Evolutionary conservation across 2,329 filamentous ascomycete species (phyloP).

Genomic region (Pseudogymnoascus sp.): DNA sequence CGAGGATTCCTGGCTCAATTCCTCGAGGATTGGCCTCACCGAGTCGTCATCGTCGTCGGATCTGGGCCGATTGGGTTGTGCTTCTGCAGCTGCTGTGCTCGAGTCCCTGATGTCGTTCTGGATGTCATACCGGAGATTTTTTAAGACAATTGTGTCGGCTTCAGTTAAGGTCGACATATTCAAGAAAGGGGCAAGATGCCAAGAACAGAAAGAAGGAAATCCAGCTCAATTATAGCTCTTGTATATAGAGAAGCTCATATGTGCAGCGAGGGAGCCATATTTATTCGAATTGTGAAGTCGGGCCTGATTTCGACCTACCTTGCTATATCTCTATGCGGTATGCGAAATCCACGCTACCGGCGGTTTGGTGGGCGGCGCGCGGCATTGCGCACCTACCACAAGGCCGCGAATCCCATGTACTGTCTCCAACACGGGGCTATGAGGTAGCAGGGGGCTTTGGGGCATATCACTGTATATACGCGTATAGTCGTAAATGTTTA

Average conservation of each 20-base stretch:
- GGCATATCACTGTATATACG: neutral
- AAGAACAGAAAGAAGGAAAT: neutral
- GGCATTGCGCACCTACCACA: neutral
- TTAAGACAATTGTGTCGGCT: constrained; percentile 5
- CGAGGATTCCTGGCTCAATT: constrained; percentile 36
- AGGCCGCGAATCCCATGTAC: constrained; percentile 3
- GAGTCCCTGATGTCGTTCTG: constrained; percentile 9
- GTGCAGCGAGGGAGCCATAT: neutral
- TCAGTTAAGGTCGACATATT: constrained; percentile 5
- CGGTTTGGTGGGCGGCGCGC: neutral
- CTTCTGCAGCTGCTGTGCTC: neutral
- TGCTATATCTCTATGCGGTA: neutral
- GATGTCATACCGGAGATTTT: constrained; percentile 1
- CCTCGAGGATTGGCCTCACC: neutral
- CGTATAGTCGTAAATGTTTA: neutral
- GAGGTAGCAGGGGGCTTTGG: neutral
- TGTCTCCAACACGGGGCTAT: neutral
- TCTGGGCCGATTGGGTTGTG: neutral
- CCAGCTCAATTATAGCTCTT: neutral
- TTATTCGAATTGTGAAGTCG: neutral
- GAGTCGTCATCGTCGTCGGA: neutral
- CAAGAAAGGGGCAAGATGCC: neutral
- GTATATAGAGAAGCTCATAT: neutral
- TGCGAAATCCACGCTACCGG: neutral
- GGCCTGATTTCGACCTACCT: neutral